Percentiles rank a stretch among this genome's conserved stretches.
Evolutionary conservation across 805 yeast species (phyloP).

Genomic region (Wickerhamomyces bovis): DNA sequence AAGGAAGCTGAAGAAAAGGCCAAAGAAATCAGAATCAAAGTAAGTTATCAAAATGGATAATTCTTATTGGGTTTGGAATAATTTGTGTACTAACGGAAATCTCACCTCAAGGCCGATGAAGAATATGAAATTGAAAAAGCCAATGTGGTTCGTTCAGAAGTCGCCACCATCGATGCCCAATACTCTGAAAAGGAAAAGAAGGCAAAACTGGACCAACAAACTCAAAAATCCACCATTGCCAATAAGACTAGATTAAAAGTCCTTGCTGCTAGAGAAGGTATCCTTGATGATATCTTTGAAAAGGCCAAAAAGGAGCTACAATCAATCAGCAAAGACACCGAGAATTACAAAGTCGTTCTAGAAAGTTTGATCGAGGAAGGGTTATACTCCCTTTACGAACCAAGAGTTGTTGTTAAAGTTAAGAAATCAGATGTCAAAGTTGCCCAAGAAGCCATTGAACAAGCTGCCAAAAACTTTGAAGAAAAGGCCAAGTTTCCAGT

Average conservation of each 20-base stretch:
- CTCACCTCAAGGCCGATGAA: slow-evolving; percentile 65
- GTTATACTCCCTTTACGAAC: slow-evolving; percentile 67
- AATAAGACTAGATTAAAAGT: slow-evolving; percentile 93
- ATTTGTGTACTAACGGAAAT: background rate
- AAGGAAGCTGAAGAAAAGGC: slow-evolving; percentile 99
- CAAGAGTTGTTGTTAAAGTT: slow-evolving; percentile 55
- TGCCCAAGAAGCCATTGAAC: slow-evolving; percentile 49
- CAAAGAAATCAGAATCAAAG: slow-evolving; percentile 85
- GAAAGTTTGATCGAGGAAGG: slow-evolving; percentile 77
- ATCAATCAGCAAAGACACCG: slow-evolving; percentile 46
- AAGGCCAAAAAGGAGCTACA: slow-evolving; percentile 60
- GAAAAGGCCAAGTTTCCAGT: slow-evolving; percentile 54
- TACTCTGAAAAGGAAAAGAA: slow-evolving; percentile 84
- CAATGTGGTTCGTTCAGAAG: slow-evolving; percentile 87
- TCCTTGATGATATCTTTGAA: slow-evolving; percentile 68
- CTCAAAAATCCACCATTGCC: slow-evolving; percentile 89
- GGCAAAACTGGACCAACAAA: slow-evolving; percentile 89
- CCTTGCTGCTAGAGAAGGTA: slow-evolving; percentile 77
- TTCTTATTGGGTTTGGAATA: background rate
- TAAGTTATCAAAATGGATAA: slow-evolving; percentile 12
- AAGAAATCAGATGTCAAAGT: slow-evolving; percentile 57
- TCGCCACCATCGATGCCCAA: slow-evolving; percentile 75
- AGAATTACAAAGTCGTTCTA: slow-evolving; percentile 62
- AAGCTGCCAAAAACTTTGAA: slow-evolving; percentile 59
- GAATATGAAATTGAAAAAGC: slow-evolving; percentile 98